A percentile compares a stretch with the other conserved stretches of the same genome.
Conservation (phyloP, 2,329 filamentous ascomycete genomes). For the Botryotinia calthae region DNA sequence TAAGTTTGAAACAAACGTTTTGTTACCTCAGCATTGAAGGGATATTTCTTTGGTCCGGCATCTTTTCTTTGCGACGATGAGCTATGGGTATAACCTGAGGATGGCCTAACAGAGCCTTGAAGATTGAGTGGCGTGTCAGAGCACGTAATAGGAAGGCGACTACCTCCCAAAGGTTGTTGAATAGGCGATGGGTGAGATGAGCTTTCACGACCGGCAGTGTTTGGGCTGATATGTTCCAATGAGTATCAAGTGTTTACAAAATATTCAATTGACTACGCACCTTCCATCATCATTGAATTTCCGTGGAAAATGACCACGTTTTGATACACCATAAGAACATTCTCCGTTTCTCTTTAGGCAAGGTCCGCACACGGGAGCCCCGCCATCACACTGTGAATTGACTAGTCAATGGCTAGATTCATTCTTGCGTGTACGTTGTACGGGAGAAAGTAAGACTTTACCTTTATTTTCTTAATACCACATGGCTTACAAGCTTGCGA, state of each 20-base stretch:
- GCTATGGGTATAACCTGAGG: background rate
- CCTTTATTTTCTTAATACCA: constrained; percentile 36
- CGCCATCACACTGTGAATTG: constrained; percentile 34
- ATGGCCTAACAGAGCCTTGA: background rate
- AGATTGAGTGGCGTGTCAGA: background rate
- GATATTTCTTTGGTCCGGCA: background rate
- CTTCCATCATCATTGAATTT: constrained; percentile 20
- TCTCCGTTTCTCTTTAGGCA: constrained; percentile 30
- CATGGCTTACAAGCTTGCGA: constrained; percentile 36
- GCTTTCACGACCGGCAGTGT: constrained; percentile 8
- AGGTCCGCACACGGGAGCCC: constrained; percentile 30
- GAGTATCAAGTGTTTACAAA: background rate
- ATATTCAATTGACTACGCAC: constrained; percentile 20
- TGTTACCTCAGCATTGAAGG: constrained; percentile 29
- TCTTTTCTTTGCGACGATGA: constrained; percentile 10
- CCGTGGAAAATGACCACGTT: constrained; percentile 25
- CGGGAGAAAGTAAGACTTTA: constrained; percentile 6
- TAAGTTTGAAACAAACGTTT: constrained; percentile 35
- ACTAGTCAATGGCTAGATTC: constrained; percentile 12
- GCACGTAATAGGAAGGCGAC: background rate
- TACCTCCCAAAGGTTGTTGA: background rate
- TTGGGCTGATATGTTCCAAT: background rate
- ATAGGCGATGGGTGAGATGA: background rate
- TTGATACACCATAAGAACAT: constrained; percentile 36
- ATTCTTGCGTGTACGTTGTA: background rate